phyloP scores from a whole-genome alignment of 306 rosid genomes.

The Ochetophila trinervis region DNA sequence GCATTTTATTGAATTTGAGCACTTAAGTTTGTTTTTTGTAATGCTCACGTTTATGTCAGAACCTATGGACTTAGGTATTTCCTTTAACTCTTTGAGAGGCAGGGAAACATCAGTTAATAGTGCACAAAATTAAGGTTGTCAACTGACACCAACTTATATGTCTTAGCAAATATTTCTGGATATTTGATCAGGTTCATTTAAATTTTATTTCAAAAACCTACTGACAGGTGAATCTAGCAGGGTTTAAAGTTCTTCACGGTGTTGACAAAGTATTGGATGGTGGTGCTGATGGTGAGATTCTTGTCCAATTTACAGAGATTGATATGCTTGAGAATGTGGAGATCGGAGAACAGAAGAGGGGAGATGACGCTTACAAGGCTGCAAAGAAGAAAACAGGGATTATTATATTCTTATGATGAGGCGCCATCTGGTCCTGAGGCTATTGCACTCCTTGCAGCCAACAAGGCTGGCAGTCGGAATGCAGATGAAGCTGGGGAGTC shows the following conservation, averaged over 20 bases:
- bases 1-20: slow-evolving; percentile 1
- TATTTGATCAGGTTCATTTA: not conserved
- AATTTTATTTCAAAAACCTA: slow-evolving; percentile 17
- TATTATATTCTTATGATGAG: slow-evolving; percentile 63
- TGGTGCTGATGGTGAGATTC: slow-evolving; percentile 62
- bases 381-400: slow-evolving; percentile 81
- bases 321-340: slow-evolving; percentile 97
- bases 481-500: slow-evolving; percentile 62
- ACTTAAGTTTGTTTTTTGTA: not conserved
- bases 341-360: slow-evolving; percentile 83
- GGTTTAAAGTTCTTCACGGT: slow-evolving; percentile 95
- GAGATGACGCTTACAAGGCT: slow-evolving; percentile 86
- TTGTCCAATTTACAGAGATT: slow-evolving; percentile 53
- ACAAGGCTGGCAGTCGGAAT: slow-evolving; percentile 40
- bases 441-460: slow-evolving; percentile 66
- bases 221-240: slow-evolving; percentile 64
- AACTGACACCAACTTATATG: too few species aligned
- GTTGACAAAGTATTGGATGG: slow-evolving; percentile 92
- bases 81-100: not conserved
- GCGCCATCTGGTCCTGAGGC: slow-evolving; percentile 66
- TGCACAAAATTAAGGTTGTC: too few species aligned
- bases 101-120: too few species aligned
- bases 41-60: not conserved
- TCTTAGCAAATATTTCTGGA: not conserved
- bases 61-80: not conserved